Percentiles rank a stretch among this genome's conserved stretches.
Conservation (phyloP, 108 stramenopile species). For the Aurantiochytrium sp. region DNA sequence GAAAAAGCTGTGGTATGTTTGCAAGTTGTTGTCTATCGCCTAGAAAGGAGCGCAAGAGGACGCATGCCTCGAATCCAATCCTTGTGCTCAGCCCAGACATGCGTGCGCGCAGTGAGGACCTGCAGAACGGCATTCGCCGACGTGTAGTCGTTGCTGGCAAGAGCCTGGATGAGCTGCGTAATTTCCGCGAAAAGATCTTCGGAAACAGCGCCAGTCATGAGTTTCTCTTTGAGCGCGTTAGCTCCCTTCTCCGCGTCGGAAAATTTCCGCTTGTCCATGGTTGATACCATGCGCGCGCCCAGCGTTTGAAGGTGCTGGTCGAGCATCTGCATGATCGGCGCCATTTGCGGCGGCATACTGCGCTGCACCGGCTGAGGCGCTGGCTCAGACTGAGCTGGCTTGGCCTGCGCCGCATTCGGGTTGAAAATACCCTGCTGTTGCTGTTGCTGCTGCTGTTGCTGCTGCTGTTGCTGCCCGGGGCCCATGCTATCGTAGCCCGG, state of each 20-base stretch:
- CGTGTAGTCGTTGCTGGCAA: background rate
- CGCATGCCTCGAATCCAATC: background rate
- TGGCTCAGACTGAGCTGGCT: background rate
- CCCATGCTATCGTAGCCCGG: background rate
- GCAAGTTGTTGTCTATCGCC: background rate
- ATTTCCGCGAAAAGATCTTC: background rate
- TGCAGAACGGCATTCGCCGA: background rate
- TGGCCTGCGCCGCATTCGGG: background rate
- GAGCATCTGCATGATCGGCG: background rate
- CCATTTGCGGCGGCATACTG: background rate
- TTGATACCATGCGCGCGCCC: background rate
- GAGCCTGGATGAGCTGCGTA: background rate
- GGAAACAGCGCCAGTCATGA: background rate
- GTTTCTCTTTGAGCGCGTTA: background rate
- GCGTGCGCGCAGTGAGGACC: background rate
- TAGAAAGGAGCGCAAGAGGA: background rate
- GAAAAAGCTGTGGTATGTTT: background rate
- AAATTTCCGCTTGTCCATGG: conserved; percentile 2
- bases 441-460: conserved; percentile 11
- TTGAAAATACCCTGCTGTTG: conserved; percentile 12
- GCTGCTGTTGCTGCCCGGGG: background rate
- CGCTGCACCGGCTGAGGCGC: background rate
- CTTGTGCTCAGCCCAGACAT: conserved; percentile 5
- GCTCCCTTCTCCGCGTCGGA: background rate
- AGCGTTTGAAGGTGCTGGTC: background rate